These are phyloP conservation scores for Candida odintsovae DNA, from an alignment of 805 yeast species.

Conservation along the genomic window DNA sequence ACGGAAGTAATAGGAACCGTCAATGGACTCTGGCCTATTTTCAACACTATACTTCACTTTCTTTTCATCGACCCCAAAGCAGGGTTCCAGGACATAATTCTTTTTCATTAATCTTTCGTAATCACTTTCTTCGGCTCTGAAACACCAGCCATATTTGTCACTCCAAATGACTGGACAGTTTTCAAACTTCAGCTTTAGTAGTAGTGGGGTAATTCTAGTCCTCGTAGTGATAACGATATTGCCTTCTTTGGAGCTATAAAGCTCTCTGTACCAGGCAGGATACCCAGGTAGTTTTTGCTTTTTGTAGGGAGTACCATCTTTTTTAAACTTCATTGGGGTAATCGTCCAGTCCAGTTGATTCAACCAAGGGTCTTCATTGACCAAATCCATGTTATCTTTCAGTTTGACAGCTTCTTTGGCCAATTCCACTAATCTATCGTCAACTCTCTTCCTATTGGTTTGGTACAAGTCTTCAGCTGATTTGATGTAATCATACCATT, in stretches of 20 bases:
- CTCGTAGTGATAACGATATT: conserved; percentile 60
- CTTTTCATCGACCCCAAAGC: conserved; percentile 10
- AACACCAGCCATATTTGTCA: conserved; percentile 82
- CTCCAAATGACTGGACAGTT: conserved; percentile 79
- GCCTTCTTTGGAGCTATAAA: conserved; percentile 33
- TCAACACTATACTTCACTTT: conserved; percentile 1
- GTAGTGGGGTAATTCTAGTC: conserved; percentile 68
- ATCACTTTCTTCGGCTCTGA: conserved; percentile 43
- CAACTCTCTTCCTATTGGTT: conserved; percentile 50
- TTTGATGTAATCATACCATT: conserved; percentile 70
- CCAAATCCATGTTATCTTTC: conserved; percentile 37
- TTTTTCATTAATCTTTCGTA: conserved; percentile 26
- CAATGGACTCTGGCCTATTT: conserved; percentile 14
- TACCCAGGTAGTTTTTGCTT: conserved; percentile 81
- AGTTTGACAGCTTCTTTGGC: conserved; percentile 53
- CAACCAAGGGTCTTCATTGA: conserved; percentile 77
- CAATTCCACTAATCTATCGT: conserved; percentile 48
- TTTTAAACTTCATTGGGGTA: conserved; percentile 52
- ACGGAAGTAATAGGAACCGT: conserved; percentile 40
- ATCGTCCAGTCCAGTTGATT: conserved; percentile 85
- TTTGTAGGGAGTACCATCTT: conserved; percentile 62
- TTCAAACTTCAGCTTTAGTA: conserved; percentile 81
- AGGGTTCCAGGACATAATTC: conserved; percentile 26
- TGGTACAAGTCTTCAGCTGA: conserved; percentile 65
- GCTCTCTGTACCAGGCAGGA: conserved; percentile 87